Conservation (phyloP, 1,139 yeast genomes). For the Hyphopichia fennica region DNA sequence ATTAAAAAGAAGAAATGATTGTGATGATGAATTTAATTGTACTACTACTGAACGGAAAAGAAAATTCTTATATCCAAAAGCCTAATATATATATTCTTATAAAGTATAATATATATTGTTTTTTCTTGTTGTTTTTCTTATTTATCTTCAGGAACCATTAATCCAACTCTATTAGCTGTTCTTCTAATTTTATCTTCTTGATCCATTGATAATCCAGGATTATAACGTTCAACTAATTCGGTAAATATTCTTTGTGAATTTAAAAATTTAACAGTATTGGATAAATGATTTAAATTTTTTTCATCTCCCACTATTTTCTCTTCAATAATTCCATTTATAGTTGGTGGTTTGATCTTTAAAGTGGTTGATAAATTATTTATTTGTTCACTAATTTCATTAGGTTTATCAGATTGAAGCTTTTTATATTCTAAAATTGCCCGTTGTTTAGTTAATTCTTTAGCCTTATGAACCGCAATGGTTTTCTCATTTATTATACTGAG, state of each 20-base stretch:
- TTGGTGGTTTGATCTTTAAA: constrained; percentile 14
- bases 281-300: constrained; percentile 32
- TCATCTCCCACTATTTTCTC: constrained; percentile 21
- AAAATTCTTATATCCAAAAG: constrained; percentile 4
- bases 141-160: constrained; percentile 32
- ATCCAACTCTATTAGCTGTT: constrained; percentile 86
- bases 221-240: constrained; percentile 79
- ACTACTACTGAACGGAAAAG: constrained; percentile 1
- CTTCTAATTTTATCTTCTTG: constrained; percentile 75
- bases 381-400: constrained; percentile 31
- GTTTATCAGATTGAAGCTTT: constrained; percentile 48
- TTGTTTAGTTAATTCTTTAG: constrained; percentile 48
- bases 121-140: constrained; percentile 1
- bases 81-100: constrained; percentile 2
- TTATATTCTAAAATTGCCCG: constrained; percentile 55
- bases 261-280: constrained; percentile 56
- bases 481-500: constrained; percentile 45
- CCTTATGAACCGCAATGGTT: constrained; percentile 42
- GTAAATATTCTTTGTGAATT: constrained; percentile 74
- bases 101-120: neutral
- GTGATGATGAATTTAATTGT: constrained; percentile 12
- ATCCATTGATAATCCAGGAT: constrained; percentile 77
- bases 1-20: constrained; percentile 32
- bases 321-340: constrained; percentile 21
- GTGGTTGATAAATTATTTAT: constrained; percentile 25